phyloP scores from a whole-genome alignment of 1,284 basidiomycete genomes.

The Lignosus rhinocerotis region DNA sequence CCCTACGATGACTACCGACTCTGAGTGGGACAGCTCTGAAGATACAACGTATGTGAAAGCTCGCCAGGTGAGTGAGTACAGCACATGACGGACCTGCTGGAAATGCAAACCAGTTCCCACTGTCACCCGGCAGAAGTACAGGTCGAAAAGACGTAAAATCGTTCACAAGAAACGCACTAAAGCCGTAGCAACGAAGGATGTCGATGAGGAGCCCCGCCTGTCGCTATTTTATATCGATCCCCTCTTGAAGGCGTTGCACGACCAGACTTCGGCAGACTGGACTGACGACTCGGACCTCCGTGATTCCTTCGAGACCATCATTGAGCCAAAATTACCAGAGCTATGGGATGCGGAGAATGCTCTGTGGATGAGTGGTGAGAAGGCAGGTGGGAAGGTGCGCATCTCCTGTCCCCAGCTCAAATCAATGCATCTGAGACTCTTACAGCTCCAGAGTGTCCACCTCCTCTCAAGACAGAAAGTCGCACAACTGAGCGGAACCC shows the following conservation, averaged over 20 bases:
- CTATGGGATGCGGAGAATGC: constrained; percentile 21
- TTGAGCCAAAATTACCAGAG: constrained; percentile 26
- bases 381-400: constrained; percentile 20
- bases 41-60: neutral
- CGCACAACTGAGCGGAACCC: neutral
- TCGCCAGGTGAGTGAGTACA: neutral
- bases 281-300: constrained; percentile 11
- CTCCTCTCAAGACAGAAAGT: constrained; percentile 11
- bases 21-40: constrained; percentile 12
- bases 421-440: neutral
- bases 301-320: constrained; percentile 28
- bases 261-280: constrained; percentile 5
- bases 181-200: neutral
- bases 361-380: constrained; percentile 10
- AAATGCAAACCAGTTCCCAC: neutral
- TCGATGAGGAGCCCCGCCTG: neutral
- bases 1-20: neutral
- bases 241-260: constrained; percentile 8
- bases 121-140: neutral
- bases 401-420: neutral
- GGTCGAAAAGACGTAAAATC: constrained; percentile 10
- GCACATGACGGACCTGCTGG: neutral
- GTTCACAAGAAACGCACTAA: neutral
- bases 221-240: constrained; percentile 5
- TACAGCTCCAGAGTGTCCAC: neutral